Conservation (phyloP, 2,329 filamentous ascomycete species). For the Chrysoporthe cubensis region DNA sequence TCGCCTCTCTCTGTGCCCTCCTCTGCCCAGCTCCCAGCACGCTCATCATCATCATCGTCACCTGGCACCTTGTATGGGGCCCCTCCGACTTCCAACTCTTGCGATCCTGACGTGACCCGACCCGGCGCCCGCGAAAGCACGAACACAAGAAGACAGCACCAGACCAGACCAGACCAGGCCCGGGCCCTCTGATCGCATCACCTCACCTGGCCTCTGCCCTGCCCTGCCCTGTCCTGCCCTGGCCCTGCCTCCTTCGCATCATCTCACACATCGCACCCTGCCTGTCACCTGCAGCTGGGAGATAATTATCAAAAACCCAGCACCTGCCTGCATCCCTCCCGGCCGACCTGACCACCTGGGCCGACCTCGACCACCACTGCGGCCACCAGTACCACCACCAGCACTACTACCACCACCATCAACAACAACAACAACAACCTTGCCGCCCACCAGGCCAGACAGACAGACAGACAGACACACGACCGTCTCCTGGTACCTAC, state of each 20-base stretch:
- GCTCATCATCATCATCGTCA: neutral
- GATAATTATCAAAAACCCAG: neutral
- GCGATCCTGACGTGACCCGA: neutral
- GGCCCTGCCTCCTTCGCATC: neutral
- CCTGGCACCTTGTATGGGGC: constrained; percentile 1
- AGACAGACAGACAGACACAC: neutral
- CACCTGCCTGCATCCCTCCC: neutral
- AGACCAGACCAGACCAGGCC: no score
- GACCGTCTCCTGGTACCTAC: neutral
- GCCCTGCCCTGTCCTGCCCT: no score
- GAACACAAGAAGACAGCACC: no score
- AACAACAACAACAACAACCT: neutral
- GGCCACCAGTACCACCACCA: no score
- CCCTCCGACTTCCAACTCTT: neutral
- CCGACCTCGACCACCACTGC: neutral
- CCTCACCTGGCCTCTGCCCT: no score
- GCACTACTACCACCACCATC: no score
- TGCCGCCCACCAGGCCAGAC: constrained; percentile 1
- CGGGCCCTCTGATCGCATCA: neutral
- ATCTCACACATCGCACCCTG: neutral
- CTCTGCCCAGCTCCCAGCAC: neutral
- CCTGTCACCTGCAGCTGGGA: neutral
- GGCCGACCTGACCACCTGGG: no score
- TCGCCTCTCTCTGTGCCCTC: neutral
- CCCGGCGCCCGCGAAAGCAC: neutral